Evolutionary conservation across 345 rosid species (phyloP), one percentile per base, ranked within the genome.

Genomic region (Eucalyptus paniculata): DNA sequence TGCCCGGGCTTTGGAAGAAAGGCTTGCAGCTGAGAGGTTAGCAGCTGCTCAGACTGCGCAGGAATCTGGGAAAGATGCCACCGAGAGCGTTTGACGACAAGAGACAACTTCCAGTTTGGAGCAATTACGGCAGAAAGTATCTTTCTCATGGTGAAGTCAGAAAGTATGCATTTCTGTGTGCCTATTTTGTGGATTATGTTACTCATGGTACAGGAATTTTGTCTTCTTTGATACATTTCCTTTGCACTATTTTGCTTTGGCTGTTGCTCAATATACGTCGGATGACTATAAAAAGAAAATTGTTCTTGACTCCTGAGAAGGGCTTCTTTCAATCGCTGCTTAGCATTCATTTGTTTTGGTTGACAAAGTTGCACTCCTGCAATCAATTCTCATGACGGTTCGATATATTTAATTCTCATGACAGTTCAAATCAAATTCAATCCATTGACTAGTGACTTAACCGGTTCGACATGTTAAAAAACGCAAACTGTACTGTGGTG

Each of bases 1-100:
- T 51, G 99, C 99, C n/a, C 95, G 99, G 88, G 99, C 99, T 18
- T 92, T 97, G 82, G 99, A 97, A 93, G 99, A 97, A 93, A 96
- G 98, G 93, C 95, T 98, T 89, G 98, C 95, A 81, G 90, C 99
- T 42, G 99, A 96, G 94, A 94, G 93, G 91, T 80, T 95, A 95
- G 96, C 93, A 67, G 89, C 95, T 83, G 88, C 94, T 81, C 91
- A 77, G 88, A 92, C 92, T 88, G 86, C 93, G 24, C 96, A 97
- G 86, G 99, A 94, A 87, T 90, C 91, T 4, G 92, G 87, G 87
- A 91, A 89, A 91, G 97, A 96, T 89, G 97, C 93, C 80, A 40
- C 90, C 5, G 98, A 97, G 88, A 95, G 91, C 28, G 99, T 96
- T 86, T 97, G 92, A 95, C 80, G 8, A 58, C 28, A 44, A 34